Percentiles rank a stretch among this genome's conserved stretches.
Evolutionary conservation across 768 basidiomycete genomes (phyloP).

Genomic region (Mycena crocata): DNA sequence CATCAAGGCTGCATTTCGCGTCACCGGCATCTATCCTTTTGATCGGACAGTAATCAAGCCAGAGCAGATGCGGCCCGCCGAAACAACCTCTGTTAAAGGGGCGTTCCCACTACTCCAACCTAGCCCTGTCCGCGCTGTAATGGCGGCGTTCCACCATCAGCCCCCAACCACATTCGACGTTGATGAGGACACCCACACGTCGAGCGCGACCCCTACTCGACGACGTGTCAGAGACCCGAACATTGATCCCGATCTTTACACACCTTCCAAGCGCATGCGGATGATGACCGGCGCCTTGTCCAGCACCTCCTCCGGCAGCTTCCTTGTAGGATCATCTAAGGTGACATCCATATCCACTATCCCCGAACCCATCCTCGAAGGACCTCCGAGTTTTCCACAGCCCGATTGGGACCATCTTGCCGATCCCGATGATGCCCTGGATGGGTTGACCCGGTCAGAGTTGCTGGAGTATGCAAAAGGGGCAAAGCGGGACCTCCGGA

Average conservation of each 20-base stretch:
- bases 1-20: slow-evolving; percentile 39
- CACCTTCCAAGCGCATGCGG: slow-evolving; percentile 38
- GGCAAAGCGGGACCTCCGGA: slow-evolving; percentile 7
- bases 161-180: background rate
- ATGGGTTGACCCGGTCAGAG: too few relatives aligned
- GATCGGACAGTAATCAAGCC: slow-evolving; percentile 36
- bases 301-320: slow-evolving; percentile 33
- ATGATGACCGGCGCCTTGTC: slow-evolving; percentile 26
- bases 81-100: slow-evolving; percentile 30
- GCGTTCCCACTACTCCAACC: slow-evolving; percentile 27
- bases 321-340: slow-evolving; percentile 30
- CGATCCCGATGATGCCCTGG: too few relatives aligned
- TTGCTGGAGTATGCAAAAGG: background rate
- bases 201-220: background rate
- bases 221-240: slow-evolving; percentile 8
- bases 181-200: background rate
- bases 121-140: slow-evolving; percentile 27
- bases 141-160: slow-evolving; percentile 22
- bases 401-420: background rate
- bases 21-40: slow-evolving; percentile 40
- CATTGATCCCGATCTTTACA: slow-evolving; percentile 33
- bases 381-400: background rate
- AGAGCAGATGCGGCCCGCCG: slow-evolving; percentile 39
- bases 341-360: slow-evolving; percentile 21
- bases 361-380: slow-evolving; percentile 28